Conservation (phyloP, 2,329 filamentous ascomycete genomes). For the Cercospora citrullina region DNA sequence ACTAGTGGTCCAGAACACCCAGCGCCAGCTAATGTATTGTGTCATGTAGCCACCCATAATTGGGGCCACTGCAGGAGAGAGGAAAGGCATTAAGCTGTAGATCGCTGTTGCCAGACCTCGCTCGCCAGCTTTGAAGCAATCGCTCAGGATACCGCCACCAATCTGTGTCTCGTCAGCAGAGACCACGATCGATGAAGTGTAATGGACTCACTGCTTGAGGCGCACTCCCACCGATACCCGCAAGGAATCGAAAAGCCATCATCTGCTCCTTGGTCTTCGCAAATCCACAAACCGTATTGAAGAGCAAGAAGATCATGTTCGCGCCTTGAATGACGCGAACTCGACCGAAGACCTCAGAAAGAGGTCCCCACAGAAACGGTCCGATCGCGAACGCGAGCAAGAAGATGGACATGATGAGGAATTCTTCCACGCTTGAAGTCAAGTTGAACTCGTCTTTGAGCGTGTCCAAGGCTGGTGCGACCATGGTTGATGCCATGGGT, state of each 20-base stretch:
- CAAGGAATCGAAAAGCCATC: constrained; percentile 38
- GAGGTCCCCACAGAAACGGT: constrained; percentile 35
- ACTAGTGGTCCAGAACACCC: constrained; percentile 83
- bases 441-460: constrained; percentile 34
- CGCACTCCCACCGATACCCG: constrained; percentile 37
- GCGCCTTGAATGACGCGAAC: constrained; percentile 35
- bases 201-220: constrained; percentile 32
- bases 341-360: constrained; percentile 36
- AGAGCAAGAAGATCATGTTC: constrained; percentile 38
- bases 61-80: constrained; percentile 50
- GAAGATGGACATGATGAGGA: constrained; percentile 39
- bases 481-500: constrained; percentile 38
- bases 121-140: constrained; percentile 36
- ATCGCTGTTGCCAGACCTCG: constrained; percentile 35
- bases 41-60: constrained; percentile 65
- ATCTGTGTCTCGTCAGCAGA: constrained; percentile 20
- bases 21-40: constrained; percentile 67
- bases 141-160: constrained; percentile 35
- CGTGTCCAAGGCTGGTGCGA: constrained; percentile 35
- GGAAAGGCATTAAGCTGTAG: constrained; percentile 35
- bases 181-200: constrained; percentile 10
- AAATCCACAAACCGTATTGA: constrained; percentile 38
- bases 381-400: constrained; percentile 36
- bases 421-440: constrained; percentile 27
- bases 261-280: constrained; percentile 35